Percentiles rank a stretch among this genome's conserved stretches.
phyloP scores from a whole-genome alignment of 768 basidiomycete genomes.

The Suillus brevipes region DNA sequence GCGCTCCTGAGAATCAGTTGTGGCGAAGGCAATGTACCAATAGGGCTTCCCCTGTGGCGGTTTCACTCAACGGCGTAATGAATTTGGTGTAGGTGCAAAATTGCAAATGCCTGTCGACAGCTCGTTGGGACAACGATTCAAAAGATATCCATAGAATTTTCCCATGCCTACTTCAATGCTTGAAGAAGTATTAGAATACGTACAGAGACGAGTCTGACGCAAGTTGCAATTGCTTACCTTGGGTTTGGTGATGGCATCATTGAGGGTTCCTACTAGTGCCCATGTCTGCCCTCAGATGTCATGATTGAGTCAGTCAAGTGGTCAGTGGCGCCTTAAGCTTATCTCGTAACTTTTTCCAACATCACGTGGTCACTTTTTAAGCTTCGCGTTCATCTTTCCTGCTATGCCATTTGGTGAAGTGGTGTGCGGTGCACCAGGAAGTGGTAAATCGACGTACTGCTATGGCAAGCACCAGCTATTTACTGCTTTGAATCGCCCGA shows the following conservation, averaged over 20 bases:
- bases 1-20: neutral
- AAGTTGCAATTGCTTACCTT: too few species aligned
- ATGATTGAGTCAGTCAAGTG: too few species aligned
- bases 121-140: neutral
- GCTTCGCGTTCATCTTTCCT: neutral
- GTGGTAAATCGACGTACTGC: conserved; percentile 88
- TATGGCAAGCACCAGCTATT: conserved; percentile 88
- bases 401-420: conserved; percentile 86
- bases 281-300: too few species aligned
- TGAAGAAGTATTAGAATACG: neutral
- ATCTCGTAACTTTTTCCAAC: too few species aligned
- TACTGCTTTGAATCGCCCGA: conserved; percentile 80
- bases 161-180: neutral
- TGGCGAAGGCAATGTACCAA: neutral
- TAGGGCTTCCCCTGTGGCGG: neutral
- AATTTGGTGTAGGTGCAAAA: neutral
- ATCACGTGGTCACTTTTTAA: too few species aligned
- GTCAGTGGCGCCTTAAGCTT: too few species aligned
- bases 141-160: neutral
- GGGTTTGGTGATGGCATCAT: too few species aligned
- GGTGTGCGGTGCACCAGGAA: conserved; percentile 83
- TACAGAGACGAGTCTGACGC: neutral
- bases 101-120: neutral
- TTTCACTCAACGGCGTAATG: neutral
- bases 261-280: too few species aligned